Percentiles rank a stretch among this genome's conserved stretches.
Conservation (phyloP, 1,284 basidiomycete species). For the Cystobasidium sp. region DNA sequence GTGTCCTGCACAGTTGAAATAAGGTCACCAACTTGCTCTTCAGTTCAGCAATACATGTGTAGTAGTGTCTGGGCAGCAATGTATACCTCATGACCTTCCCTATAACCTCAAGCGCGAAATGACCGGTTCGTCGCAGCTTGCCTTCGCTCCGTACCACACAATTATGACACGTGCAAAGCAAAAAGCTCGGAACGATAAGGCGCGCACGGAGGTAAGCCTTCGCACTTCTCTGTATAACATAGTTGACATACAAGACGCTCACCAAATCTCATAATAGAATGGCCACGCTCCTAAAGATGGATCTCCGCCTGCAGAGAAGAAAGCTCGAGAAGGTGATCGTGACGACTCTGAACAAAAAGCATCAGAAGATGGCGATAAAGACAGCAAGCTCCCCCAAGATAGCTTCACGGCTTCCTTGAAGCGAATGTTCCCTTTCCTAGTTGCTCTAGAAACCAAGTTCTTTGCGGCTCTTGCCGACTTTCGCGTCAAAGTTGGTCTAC, state of each 20-base stretch:
- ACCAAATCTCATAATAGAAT: neutral
- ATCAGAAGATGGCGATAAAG: neutral
- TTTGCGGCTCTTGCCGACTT: slow-evolving; percentile 15
- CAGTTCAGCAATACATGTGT: neutral
- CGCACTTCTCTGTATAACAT: neutral
- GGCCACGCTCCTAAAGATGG: neutral
- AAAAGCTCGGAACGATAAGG: slow-evolving; percentile 9
- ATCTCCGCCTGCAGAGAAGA: neutral
- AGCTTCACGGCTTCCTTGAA: neutral
- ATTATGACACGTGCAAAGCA: slow-evolving; percentile 22
- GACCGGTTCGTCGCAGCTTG: slow-evolving; percentile 2
- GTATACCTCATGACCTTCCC: neutral
- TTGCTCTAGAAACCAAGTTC: slow-evolving; percentile 3
- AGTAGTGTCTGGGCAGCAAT: neutral
- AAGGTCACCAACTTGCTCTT: neutral
- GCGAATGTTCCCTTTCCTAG: slow-evolving; percentile 7
- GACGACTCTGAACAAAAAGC: slow-evolving; percentile 14
- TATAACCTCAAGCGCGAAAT: neutral
- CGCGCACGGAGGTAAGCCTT: neutral
- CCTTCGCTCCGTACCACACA: slow-evolving; percentile 3
- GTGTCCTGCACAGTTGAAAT: too few species aligned
- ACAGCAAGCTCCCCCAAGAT: neutral
- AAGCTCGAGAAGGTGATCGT: neutral
- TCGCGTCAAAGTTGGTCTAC: slow-evolving; percentile 29
- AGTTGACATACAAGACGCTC: neutral